Evolutionary conservation across 305 asterid genomes (phyloP).

Genomic region (Rubia tinctorum): DNA sequence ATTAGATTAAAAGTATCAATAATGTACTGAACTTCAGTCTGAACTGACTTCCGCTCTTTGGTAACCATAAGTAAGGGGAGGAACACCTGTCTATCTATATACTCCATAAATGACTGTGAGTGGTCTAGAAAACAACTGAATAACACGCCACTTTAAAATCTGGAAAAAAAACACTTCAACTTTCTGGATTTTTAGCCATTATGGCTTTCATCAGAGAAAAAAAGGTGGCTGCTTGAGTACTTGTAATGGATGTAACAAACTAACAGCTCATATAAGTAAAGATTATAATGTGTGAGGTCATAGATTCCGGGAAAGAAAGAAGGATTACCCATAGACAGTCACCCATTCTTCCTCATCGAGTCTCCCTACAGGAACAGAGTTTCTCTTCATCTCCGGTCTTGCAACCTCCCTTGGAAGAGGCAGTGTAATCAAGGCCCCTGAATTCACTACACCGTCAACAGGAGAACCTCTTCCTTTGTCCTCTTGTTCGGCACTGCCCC

Average conservation of each 20-base stretch:
- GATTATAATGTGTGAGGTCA: neutral
- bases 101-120: neutral
- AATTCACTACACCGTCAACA: constrained; percentile 87
- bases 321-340: constrained; percentile 83
- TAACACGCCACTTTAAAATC: neutral
- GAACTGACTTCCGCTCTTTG: neutral
- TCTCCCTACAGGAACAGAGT: constrained; percentile 55
- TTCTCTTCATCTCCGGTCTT: constrained; percentile 81
- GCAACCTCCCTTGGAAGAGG: constrained; percentile 97
- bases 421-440: constrained; percentile 78
- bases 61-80: neutral
- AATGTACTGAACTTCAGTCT: neutral
- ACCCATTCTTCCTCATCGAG: constrained; percentile 94
- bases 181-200: neutral
- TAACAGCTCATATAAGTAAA: neutral
- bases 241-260: neutral
- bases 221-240: neutral
- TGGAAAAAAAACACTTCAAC: neutral
- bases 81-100: neutral
- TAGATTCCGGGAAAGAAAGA: neutral
- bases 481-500: constrained; percentile 64
- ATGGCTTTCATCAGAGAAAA: neutral
- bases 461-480: constrained; percentile 95
- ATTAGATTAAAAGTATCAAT: neutral
- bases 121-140: neutral